A percentile compares a stretch with the other conserved stretches of the same genome.
Evolutionary conservation across 306 rosid species (phyloP).

Genomic region (Astragalus membranaceus): DNA sequence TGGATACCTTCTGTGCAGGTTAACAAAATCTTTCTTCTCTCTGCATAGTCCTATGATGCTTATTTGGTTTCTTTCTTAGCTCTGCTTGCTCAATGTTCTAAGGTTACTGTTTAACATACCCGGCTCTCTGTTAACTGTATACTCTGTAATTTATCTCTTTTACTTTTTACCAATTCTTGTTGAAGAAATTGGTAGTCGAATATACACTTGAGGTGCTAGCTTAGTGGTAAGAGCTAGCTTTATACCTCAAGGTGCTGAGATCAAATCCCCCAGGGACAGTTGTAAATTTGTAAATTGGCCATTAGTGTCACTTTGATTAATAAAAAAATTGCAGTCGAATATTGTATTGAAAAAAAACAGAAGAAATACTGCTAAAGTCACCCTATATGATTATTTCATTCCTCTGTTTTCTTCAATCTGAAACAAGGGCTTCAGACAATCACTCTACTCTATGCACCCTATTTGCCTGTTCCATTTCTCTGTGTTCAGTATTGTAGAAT

Average conservation of each 20-base stretch:
- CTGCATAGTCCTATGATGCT: not conserved
- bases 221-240: too few relatives aligned
- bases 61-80: not conserved
- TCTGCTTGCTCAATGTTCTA: not conserved
- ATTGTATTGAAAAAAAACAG: not conserved
- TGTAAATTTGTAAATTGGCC: too few relatives aligned
- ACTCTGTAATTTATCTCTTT: not conserved
- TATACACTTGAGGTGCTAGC: too few relatives aligned
- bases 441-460: not conserved
- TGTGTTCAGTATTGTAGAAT: not conserved
- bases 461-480: not conserved
- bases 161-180: not conserved
- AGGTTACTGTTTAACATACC: not conserved
- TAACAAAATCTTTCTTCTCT: slow-evolving; percentile 14
- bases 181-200: not conserved
- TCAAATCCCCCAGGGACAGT: too few relatives aligned
- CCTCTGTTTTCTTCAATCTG: not conserved
- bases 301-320: too few relatives aligned
- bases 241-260: too few relatives aligned
- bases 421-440: not conserved
- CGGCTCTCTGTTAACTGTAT: not conserved
- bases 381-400: not conserved
- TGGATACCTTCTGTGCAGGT: slow-evolving; percentile 99
- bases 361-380: not conserved
- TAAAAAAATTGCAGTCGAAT: too few relatives aligned